Conservation (phyloP, 768 basidiomycete genomes). For the Lactarius tabidus region DNA sequence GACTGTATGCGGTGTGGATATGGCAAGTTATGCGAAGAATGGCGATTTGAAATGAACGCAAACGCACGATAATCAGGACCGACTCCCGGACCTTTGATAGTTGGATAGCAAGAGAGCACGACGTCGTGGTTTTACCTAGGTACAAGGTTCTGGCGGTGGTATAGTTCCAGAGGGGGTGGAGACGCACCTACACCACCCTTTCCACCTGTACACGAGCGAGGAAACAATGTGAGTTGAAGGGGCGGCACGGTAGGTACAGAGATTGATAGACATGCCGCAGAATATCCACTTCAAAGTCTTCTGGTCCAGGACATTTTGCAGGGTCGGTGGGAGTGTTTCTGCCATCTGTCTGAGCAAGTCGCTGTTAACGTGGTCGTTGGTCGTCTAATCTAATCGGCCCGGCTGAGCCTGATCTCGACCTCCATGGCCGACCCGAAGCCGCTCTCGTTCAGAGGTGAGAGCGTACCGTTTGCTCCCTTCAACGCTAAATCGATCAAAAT, state of each 20-base stretch:
- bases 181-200: constrained; percentile 95
- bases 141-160: background rate
- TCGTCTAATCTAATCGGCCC: constrained; percentile 10
- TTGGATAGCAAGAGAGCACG: constrained; percentile 96
- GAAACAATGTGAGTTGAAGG: constrained; percentile 3
- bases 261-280: constrained; percentile 62
- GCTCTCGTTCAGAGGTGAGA: constrained; percentile 42
- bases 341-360: constrained; percentile 39
- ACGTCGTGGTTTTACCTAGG: constrained; percentile 95
- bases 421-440: constrained; percentile 16
- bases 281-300: constrained; percentile 97
- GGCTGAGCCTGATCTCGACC: constrained; percentile 22
- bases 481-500: background rate
- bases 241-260: constrained; percentile 18
- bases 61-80: constrained; percentile 90
- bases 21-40: background rate
- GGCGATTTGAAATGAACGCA: background rate
- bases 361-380: constrained; percentile 14
- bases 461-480: background rate
- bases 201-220: constrained; percentile 55
- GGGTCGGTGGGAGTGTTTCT: constrained; percentile 70
- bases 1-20: constrained; percentile 50
- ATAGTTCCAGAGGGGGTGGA: background rate
- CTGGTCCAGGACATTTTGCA: constrained; percentile 95
- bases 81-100: constrained; percentile 86